These are phyloP conservation scores for Aspergillus luchuensis DNA, from an alignment of 2,329 filamentous ascomycete species.

Conservation along the genomic window DNA sequence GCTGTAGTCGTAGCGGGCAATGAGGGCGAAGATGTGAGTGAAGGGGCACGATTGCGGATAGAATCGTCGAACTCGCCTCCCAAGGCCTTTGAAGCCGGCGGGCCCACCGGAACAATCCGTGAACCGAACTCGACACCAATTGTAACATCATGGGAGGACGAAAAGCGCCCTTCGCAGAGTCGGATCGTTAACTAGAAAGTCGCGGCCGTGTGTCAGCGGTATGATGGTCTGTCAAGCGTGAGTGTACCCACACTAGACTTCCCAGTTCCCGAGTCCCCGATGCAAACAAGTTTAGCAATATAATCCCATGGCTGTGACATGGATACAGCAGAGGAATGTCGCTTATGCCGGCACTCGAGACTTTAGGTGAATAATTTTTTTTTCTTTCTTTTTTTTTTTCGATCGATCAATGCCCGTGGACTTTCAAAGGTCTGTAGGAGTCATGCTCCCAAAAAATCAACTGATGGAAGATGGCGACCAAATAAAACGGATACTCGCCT, in stretches of 20 bases:
- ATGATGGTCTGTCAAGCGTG: background rate
- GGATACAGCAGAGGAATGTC: constrained; percentile 29
- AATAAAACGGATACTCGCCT: background rate
- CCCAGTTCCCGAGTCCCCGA: constrained; percentile 93
- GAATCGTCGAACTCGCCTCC: constrained; percentile 51
- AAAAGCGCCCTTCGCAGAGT: constrained; percentile 95
- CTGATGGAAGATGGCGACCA: constrained; percentile 4
- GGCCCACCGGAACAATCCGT: constrained; percentile 86
- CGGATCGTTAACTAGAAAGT: constrained; percentile 76
- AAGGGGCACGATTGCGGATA: constrained; percentile 9
- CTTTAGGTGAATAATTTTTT: background rate
- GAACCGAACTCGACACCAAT: constrained; percentile 97
- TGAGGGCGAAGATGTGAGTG: constrained; percentile 15
- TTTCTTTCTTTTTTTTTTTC: background rate
- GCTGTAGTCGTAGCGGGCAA: constrained; percentile 13
- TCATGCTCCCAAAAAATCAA: constrained; percentile 19
- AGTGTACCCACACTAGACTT: constrained; percentile 69
- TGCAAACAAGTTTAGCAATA: constrained; percentile 97
- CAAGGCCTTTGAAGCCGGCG: constrained; percentile 67
- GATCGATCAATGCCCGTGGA: constrained; percentile 11
- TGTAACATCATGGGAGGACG: constrained; percentile 91
- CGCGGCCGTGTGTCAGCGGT: constrained; percentile 14
- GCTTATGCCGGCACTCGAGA: constrained; percentile 6
- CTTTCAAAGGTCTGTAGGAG: constrained; percentile 14
- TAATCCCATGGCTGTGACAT: constrained; percentile 81